Percentiles rank a stretch among this genome's conserved stretches.
Conservation (phyloP, 805 yeast species). For the Candida taoyuanica region DNA sequence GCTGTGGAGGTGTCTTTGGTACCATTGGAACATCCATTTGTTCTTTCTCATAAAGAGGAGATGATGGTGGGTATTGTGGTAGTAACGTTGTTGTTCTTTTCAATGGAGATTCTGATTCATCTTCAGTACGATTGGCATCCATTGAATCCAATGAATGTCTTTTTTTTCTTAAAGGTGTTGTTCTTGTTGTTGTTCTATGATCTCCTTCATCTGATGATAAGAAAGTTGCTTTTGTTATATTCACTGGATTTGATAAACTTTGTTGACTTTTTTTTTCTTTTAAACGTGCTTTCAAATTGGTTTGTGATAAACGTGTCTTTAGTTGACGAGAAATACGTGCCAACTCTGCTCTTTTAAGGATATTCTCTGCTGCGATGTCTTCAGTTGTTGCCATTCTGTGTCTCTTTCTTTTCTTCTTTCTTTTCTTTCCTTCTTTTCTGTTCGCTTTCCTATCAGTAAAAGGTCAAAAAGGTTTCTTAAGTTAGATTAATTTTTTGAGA, state of each 20-base stretch:
- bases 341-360: slow-evolving; percentile 41
- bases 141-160: slow-evolving; percentile 20
- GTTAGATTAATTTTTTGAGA: too few relatives aligned
- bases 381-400: slow-evolving; percentile 25
- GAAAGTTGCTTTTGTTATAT: background rate
- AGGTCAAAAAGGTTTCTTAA: too few relatives aligned
- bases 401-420: background rate
- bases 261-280: slow-evolving; percentile 9
- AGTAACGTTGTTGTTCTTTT: slow-evolving; percentile 9
- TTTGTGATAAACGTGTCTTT: slow-evolving; percentile 37
- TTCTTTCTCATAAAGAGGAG: slow-evolving; percentile 23
- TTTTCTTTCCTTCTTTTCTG: too few relatives aligned
- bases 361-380: slow-evolving; percentile 39
- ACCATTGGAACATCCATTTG: slow-evolving; percentile 14
- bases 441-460: too few relatives aligned
- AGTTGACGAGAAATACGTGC: slow-evolving; percentile 42
- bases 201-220: slow-evolving; percentile 4
- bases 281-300: slow-evolving; percentile 31
- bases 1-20: slow-evolving; percentile 28
- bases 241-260: background rate
- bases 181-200: too few relatives aligned
- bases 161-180: too few relatives aligned
- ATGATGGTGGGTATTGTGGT: slow-evolving; percentile 24
- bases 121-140: slow-evolving; percentile 23
- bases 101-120: slow-evolving; percentile 20